Conservation (phyloP, 441 rosid species). For the Gossypium schwendimanii region DNA sequence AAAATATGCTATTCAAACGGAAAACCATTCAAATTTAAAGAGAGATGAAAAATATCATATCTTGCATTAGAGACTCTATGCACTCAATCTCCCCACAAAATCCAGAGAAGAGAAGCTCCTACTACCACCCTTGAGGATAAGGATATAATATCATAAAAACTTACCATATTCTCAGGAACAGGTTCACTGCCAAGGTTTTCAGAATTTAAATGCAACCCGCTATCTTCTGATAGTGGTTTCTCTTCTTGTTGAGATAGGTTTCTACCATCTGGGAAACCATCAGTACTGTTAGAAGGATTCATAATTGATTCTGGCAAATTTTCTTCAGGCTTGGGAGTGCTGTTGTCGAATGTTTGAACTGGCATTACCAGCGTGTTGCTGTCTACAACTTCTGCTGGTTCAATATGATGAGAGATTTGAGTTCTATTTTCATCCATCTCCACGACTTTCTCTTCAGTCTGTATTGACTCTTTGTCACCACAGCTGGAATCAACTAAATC, state of each 20-base stretch:
- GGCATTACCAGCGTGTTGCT: slow-evolving; percentile 24
- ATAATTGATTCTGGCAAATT: slow-evolving; percentile 17
- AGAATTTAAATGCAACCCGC: slow-evolving; percentile 27
- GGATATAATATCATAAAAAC: slow-evolving; percentile 28
- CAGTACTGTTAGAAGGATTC: slow-evolving; percentile 2
- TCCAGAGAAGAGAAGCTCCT: slow-evolving; percentile 4
- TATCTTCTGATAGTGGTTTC: slow-evolving; percentile 30
- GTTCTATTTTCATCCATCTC: slow-evolving; percentile 64
- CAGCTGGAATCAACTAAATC: slow-evolving; percentile 29
- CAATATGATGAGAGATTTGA: slow-evolving; percentile 34
- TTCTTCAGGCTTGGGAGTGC: slow-evolving; percentile 29
- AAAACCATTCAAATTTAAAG: neutral
- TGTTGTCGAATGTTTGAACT: slow-evolving; percentile 24
- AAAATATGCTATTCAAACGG: neutral
- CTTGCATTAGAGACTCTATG: neutral
- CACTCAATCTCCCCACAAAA: slow-evolving; percentile 3
- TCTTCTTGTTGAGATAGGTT: slow-evolving; percentile 24
- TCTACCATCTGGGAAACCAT: slow-evolving; percentile 7
- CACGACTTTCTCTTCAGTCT: slow-evolving; percentile 52
- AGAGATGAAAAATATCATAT: slow-evolving; percentile 8
- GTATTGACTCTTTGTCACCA: slow-evolving; percentile 36
- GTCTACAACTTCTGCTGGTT: slow-evolving; percentile 26
- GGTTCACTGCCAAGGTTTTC: slow-evolving; percentile 41
- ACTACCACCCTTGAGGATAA: slow-evolving; percentile 1
- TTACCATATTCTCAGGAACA: slow-evolving; percentile 48